phyloP scores from a whole-genome alignment of 2,329 filamentous ascomycete genomes.

The Plenodomus tracheiphilus region DNA sequence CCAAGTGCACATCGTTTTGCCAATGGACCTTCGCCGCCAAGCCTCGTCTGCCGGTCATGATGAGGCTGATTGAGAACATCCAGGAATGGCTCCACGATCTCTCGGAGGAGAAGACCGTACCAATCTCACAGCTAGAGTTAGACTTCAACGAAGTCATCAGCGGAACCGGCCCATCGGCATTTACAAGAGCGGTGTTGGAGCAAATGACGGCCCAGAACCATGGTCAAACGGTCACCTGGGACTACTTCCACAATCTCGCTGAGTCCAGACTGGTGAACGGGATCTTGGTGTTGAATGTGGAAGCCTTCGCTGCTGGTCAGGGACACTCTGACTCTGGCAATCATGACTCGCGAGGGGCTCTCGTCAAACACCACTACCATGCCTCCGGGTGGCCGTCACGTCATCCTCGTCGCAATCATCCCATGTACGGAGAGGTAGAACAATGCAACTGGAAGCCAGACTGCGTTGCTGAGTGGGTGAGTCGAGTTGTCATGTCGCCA shows the following conservation, averaged over 20 bases:
- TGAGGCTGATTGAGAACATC: conserved; percentile 69
- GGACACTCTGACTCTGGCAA: conserved; percentile 74
- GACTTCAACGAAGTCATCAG: conserved; percentile 74
- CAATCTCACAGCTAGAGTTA: conserved; percentile 64
- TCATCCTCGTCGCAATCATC: conserved; percentile 69
- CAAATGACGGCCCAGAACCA: conserved; percentile 61
- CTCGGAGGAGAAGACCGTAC: conserved; percentile 60
- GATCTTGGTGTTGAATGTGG: conserved; percentile 69
- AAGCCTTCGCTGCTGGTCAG: conserved; percentile 73
- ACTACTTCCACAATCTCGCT: conserved; percentile 65
- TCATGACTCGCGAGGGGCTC: conserved; percentile 65
- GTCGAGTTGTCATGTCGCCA: conserved; percentile 1
- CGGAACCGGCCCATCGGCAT: conserved; percentile 72
- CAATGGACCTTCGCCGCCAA: conserved; percentile 77
- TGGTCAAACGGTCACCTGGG: conserved; percentile 60
- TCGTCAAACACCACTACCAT: conserved; percentile 76
- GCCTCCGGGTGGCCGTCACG: conserved; percentile 71
- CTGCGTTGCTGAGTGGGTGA: conserved; percentile 64
- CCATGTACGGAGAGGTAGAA: conserved; percentile 71
- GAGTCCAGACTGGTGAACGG: conserved; percentile 68
- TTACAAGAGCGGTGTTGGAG: conserved; percentile 65
- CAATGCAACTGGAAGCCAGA: conserved; percentile 69
- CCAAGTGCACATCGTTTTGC: conserved; percentile 71
- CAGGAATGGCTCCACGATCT: conserved; percentile 66
- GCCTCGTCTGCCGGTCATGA: conserved; percentile 68